phyloP scores from a whole-genome alignment of 371 early-diverging fungal species.

The Umbelopsis sp. region DNA sequence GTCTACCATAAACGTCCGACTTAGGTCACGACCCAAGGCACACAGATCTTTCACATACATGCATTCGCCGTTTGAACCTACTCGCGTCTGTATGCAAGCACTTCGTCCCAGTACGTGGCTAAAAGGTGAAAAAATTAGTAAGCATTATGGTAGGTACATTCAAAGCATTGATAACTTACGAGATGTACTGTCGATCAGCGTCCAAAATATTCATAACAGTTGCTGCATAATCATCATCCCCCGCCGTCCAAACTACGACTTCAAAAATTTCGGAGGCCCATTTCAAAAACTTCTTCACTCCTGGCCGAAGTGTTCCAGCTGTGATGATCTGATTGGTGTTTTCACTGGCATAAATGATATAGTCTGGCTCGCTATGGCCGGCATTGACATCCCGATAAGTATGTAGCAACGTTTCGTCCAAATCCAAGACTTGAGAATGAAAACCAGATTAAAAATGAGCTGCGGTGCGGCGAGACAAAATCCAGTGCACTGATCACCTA shows the following conservation, averaged over 20 bases:
- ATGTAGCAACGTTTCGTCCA: constrained; percentile 51
- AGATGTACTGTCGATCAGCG: constrained; percentile 39
- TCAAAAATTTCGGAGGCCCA: constrained; percentile 51
- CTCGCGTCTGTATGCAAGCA: constrained; percentile 44
- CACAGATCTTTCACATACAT: constrained; percentile 48
- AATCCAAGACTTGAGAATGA: constrained; percentile 36
- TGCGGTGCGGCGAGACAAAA: neutral
- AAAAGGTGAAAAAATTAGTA: neutral
- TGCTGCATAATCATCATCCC: constrained; percentile 44
- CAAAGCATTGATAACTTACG: constrained; percentile 30
- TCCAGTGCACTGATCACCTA: constrained; percentile 22
- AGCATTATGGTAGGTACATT: neutral
- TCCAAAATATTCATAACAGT: constrained; percentile 42
- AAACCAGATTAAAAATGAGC: neutral
- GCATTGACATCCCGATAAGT: constrained; percentile 33
- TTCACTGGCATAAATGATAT: constrained; percentile 41
- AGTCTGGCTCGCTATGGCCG: constrained; percentile 34
- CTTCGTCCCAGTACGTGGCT: constrained; percentile 48
- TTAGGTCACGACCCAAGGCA: constrained; percentile 49
- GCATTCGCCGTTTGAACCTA: constrained; percentile 35
- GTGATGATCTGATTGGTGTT: constrained; percentile 25
- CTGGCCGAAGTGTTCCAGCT: constrained; percentile 52
- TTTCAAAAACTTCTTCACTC: constrained; percentile 43
- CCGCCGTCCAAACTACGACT: constrained; percentile 55
- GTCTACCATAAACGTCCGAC: constrained; percentile 47